Evolutionary conservation across 225 moss, liverwort and hornwort genomes (phyloP).

Genomic region (Physcomitrium patens): DNA sequence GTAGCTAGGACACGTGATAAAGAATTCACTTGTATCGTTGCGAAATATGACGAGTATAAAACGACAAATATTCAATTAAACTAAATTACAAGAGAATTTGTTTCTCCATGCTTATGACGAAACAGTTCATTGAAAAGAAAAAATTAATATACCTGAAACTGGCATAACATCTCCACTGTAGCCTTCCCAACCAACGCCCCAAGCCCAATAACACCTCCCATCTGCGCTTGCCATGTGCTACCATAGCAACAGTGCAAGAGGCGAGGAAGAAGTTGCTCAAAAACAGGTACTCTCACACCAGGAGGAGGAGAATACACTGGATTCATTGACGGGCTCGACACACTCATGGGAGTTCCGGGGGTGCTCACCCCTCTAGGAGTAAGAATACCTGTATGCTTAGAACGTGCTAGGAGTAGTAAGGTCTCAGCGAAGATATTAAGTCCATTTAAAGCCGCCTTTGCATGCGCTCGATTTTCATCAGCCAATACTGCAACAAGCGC

Average conservation of each 20-base stretch:
- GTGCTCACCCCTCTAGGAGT: constrained; percentile 99
- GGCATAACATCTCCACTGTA: constrained; percentile 95
- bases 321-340: constrained; percentile 99
- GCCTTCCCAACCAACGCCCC: constrained; percentile 99
- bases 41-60: neutral
- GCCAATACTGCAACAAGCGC: constrained; percentile 95
- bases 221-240: constrained; percentile 99
- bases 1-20: neutral
- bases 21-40: constrained; percentile 13
- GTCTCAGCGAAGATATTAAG: constrained; percentile 99
- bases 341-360: constrained; percentile 99
- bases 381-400: constrained; percentile 94
- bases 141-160: constrained; percentile 66
- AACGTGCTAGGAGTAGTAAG: constrained; percentile 89
- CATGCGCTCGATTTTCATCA: constrained; percentile 97
- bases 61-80: too few relatives aligned
- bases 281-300: constrained; percentile 96
- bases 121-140: neutral
- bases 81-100: neutral
- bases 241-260: constrained; percentile 99
- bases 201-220: constrained; percentile 99
- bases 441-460: constrained; percentile 96
- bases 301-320: constrained; percentile 99
- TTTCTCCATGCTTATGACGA: neutral
- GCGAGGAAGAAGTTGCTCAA: constrained; percentile 98